Base-by-base conservation (phyloP, 179 eudicot species). In the Camellia oleifera region DNA sequence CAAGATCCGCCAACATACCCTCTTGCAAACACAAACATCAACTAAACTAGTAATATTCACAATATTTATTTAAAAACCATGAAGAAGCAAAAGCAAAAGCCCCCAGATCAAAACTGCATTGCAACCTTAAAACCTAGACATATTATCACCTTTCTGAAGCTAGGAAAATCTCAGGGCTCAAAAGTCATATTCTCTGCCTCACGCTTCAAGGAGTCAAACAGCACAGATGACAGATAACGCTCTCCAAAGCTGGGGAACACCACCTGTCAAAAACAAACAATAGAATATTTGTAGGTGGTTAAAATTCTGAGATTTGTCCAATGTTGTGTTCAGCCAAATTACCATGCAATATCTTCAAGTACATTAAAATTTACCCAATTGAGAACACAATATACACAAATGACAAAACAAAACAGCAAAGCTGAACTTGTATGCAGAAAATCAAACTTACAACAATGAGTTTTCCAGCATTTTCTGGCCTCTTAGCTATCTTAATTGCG, bases 401-500 rank as follows among this genome's bases (percentile, higher is more conserved):
- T 18, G 15, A 26, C 13, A 65, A 0, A 65, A 23, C 3, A 65
- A 2, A 65, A 65, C 12, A 26, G 74, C 73, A 71, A 7, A 71
- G 57, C 7, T 58, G 4, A 69, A 5, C 40, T n/a, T 42, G 50
- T 50, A 61, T 17, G 23, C 14, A 78, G 62, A 56, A 77, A 14
- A 69, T 11, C n/a, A 52, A 77, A 85, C 92, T 91, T 88, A 89
- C 97, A 83, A 91, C 97, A 60, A 92, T 86, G 76, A 94, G 86
- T 77, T 94, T 94, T 72, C 95, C 98, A 64, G 97, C 89, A 85
- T 87, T 89, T 79, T 94, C 97, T 13, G 95, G 95, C 84, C 89
- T 88, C 88, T 86, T 92, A 42, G 97, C 97, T 69, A 92, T 57
- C 76, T 83, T 86, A 66, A 94, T 88, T 79, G 93, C 98, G 60